These are phyloP conservation scores for Daldinia vernicosa DNA, from an alignment of 495 filamentous ascomycete genomes.

Conservation along the genomic window DNA sequence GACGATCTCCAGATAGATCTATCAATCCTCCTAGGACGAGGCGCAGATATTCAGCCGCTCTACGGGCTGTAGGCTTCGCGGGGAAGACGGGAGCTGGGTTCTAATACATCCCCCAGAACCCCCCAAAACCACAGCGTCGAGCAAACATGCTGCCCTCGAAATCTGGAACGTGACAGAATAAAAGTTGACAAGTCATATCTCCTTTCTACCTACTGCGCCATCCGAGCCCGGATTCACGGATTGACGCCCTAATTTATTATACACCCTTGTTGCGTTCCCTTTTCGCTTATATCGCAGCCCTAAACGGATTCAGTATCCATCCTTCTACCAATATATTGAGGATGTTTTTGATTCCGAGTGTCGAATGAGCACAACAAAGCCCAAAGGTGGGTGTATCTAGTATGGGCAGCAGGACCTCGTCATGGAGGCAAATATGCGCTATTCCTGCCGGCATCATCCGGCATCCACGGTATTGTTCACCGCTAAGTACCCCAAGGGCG, in stretches of 20 bases:
- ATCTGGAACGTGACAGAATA: conserved; percentile 37
- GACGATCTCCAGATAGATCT: conserved; percentile 36
- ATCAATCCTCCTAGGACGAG: conserved; percentile 25
- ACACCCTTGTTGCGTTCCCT: conserved; percentile 18
- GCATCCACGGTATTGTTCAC: conserved; percentile 40
- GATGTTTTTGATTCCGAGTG: conserved; percentile 4
- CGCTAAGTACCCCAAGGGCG: conserved; percentile 25
- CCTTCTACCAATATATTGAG: conserved; percentile 8
- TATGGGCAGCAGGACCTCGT: conserved; percentile 24
- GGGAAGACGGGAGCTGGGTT: conserved; percentile 44
- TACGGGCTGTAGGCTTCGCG: conserved; percentile 41
- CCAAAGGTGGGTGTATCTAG: conserved; percentile 22
- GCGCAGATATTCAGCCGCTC: conserved; percentile 37
- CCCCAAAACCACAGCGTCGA: conserved; percentile 34
- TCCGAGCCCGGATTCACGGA: conserved; percentile 18
- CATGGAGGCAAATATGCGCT: conserved; percentile 36
- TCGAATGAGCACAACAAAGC: conserved; percentile 16
- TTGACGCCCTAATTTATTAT: conserved; percentile 18
- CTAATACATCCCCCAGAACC: conserved; percentile 18
- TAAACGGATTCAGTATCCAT: conserved; percentile 26
- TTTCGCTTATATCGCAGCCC: conserved; percentile 26
- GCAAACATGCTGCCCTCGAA: conserved; percentile 44
- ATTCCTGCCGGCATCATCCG: conserved; percentile 35
- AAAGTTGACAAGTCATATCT: conserved; percentile 44
- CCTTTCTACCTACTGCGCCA: conserved; percentile 32